Evolutionary conservation across 768 basidiomycete genomes (phyloP), one percentile per base, ranked within the genome.

Genomic region (Leccinum subtestaceum): DNA sequence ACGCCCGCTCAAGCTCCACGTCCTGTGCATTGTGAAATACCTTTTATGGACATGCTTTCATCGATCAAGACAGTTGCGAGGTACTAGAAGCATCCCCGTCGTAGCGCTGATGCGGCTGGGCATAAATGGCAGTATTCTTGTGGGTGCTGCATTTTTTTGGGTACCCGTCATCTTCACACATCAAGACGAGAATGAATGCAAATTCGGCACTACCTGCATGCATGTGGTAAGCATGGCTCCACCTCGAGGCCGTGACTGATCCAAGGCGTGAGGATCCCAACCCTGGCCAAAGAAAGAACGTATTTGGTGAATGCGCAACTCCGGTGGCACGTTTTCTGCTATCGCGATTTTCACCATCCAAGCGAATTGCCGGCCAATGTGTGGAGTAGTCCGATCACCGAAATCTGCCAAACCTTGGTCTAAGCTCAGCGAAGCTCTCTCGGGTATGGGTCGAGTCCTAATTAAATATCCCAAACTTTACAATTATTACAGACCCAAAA

Each of bases 241-340:
- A 63, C 71, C 71, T 73, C 70, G 72, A 72, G 72, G 70, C 31
- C 52, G 71, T 71, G 73, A 74, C 63, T 70, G 73, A 72, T 73
- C 55, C 2, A 58, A 72, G 62, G 57, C 50, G 45, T 64, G 69
- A 71, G 70, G 67, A 71, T 72, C 67, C 48, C 70, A 72, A 48
- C 57, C 62, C 61, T 65, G 65, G 57, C 60, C 8, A 52, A 32
- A 60, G 47, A 38, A 58, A 59, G 34, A 55, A 49, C 54, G 7
- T 23, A 60, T 55, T 50, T 25, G 57, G 50, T 57, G 21, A 25
- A 63, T 55, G 61, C 53, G 60, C 62, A 62, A 67, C 57, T 70
- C 69, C 56, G 62, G 55, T 50, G 61, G 43, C 63, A 65, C 65
- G 65, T 60, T 61, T 40, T 29, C 27, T 45, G 52, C 56, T 32